Conservation (phyloP, 768 basidiomycete genomes). For the Tulasnella calospora region DNA sequence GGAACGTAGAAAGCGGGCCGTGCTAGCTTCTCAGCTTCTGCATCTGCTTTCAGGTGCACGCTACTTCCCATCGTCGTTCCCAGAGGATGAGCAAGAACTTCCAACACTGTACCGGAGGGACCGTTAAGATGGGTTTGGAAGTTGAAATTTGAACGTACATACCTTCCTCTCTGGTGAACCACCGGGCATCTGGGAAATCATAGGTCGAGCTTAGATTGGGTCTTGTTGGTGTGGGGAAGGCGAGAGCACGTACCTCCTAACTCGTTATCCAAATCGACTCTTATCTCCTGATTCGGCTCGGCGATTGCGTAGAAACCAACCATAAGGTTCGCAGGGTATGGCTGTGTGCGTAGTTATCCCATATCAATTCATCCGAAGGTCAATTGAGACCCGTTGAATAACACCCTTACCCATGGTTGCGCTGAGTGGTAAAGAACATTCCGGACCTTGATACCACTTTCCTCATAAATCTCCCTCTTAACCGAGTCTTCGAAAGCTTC, state of each 20-base stretch:
- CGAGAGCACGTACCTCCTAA: slow-evolving; percentile 59
- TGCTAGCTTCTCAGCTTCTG: slow-evolving; percentile 31
- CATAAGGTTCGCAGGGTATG: slow-evolving; percentile 88
- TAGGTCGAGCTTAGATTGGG: background rate
- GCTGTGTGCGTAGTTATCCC: slow-evolving; percentile 45
- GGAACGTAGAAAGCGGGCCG: slow-evolving; percentile 69
- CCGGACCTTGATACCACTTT: slow-evolving; percentile 85
- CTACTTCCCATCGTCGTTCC: slow-evolving; percentile 48
- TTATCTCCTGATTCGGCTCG: slow-evolving; percentile 66
- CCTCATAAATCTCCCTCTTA: slow-evolving; percentile 89
- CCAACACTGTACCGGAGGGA: slow-evolving; percentile 38
- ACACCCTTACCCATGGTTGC: slow-evolving; percentile 66
- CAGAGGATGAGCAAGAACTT: slow-evolving; percentile 53
- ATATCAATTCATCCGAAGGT: background rate
- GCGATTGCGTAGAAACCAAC: slow-evolving; percentile 81
- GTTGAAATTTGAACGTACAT: background rate
- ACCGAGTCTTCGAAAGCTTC: slow-evolving; percentile 95
- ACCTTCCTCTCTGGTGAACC: slow-evolving; percentile 72
- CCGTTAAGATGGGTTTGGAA: background rate
- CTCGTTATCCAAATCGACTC: slow-evolving; percentile 89
- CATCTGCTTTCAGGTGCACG: slow-evolving; percentile 50
- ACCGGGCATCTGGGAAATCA: slow-evolving; percentile 66
- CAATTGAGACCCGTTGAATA: slow-evolving; percentile 2
- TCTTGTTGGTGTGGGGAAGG: background rate
- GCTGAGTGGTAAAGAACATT: slow-evolving; percentile 77